Conservation (phyloP, 495 filamentous ascomycete genomes). For the Aspergillus saccharolyticus region DNA sequence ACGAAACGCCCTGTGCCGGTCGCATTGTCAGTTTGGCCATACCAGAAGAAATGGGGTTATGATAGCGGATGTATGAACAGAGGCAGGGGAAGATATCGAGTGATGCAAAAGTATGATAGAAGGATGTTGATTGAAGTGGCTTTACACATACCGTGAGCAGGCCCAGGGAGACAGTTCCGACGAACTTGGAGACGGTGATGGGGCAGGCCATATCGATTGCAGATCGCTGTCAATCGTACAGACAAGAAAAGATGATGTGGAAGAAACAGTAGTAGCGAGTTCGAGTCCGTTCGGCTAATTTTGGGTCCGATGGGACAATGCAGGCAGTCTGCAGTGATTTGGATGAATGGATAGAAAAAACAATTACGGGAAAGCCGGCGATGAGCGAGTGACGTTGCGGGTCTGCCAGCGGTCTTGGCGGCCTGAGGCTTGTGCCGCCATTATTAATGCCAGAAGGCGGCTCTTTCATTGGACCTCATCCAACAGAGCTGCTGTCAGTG, state of each 20-base stretch:
- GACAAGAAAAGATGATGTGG: not conserved
- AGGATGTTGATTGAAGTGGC: not conserved
- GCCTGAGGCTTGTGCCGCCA: not conserved
- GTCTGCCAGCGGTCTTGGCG: not conserved
- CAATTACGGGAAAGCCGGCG: not conserved
- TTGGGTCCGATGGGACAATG: too few species aligned
- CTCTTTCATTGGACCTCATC: too few species aligned
- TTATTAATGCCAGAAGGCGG: too few species aligned
- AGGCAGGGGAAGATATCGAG: too few species aligned
- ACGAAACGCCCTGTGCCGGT: slow-evolving; percentile 67
- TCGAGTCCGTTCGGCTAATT: too few species aligned
- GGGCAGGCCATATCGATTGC: slow-evolving; percentile 56
- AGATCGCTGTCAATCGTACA: not conserved
- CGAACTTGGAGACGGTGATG: slow-evolving; percentile 78
- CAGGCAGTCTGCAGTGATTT: not conserved
- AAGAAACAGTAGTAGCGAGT: not conserved
- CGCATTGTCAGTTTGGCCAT: slow-evolving; percentile 1
- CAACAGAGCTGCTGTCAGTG: too few species aligned
- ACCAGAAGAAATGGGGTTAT: too few species aligned
- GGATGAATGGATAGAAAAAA: not conserved
- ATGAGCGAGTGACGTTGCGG: not conserved
- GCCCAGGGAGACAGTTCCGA: slow-evolving; percentile 81
- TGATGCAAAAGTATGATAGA: too few species aligned
- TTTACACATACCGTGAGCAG: slow-evolving; percentile 67
- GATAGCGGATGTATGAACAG: too few species aligned